These are phyloP conservation scores for Talaromyces liani DNA, from an alignment of 495 filamentous ascomycete genomes.

Conservation along the genomic window DNA sequence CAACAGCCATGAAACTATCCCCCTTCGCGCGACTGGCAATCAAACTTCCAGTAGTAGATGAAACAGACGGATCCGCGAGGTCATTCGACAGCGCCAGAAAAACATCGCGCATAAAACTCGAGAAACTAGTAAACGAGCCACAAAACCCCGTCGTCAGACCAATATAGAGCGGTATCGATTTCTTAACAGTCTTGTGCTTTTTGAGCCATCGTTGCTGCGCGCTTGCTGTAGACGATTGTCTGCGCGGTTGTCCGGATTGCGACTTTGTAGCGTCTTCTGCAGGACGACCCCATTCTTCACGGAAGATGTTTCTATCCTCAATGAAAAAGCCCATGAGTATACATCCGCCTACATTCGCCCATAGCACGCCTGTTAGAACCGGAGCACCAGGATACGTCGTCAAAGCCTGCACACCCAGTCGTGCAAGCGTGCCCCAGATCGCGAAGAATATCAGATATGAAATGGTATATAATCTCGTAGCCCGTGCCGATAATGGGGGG, in stretches of 20 bases:
- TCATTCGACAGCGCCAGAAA: constrained; percentile 82
- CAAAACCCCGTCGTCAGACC: constrained; percentile 92
- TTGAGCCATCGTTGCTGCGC: constrained; percentile 30
- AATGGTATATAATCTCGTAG: constrained; percentile 68
- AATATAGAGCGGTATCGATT: constrained; percentile 83
- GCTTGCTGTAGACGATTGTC: constrained; percentile 8
- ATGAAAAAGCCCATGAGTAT: constrained; percentile 79
- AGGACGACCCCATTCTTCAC: constrained; percentile 50
- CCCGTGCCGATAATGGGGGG: constrained; percentile 39
- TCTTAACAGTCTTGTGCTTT: constrained; percentile 55
- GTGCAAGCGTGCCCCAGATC: constrained; percentile 76
- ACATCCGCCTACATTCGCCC: constrained; percentile 86
- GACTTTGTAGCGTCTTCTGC: constrained; percentile 6
- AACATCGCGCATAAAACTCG: constrained; percentile 75
- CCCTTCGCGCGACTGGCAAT: constrained; percentile 53
- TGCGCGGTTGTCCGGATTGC: background rate
- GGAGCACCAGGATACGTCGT: constrained; percentile 77
- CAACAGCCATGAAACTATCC: constrained; percentile 72
- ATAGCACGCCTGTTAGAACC: constrained; percentile 64
- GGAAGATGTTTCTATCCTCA: constrained; percentile 74
- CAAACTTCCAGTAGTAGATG: constrained; percentile 10
- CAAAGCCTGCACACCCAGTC: constrained; percentile 74
- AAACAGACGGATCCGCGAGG: constrained; percentile 42
- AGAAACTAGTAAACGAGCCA: constrained; percentile 88
- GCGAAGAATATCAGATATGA: constrained; percentile 84